phyloP scores from a whole-genome alignment of 1,139 yeast species.

The Debaryomyces sp. region DNA sequence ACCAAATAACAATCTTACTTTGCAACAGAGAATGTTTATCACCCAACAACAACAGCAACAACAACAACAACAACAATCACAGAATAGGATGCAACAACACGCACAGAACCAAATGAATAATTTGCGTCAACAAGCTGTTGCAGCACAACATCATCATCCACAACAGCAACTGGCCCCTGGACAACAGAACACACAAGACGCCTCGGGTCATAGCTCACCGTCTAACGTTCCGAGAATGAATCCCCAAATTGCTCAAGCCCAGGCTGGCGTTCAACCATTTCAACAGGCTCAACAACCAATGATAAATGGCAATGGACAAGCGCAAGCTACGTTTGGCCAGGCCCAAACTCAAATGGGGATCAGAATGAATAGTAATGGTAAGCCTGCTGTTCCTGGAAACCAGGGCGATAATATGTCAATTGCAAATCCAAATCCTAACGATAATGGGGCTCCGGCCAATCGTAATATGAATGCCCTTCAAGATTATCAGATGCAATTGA shows the following conservation, averaged over 20 bases:
- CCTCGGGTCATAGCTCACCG: constrained; percentile 21
- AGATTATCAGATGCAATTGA: constrained; percentile 76
- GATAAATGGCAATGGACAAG: constrained; percentile 12
- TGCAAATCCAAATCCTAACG: not conserved
- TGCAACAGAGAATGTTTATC: constrained; percentile 11
- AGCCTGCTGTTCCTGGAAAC: constrained; percentile 11
- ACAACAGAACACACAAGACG: constrained; percentile 16
- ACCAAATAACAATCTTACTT: constrained; percentile 13
- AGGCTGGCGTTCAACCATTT: constrained; percentile 15
- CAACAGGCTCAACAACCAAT: constrained; percentile 16
- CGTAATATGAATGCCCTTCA: constrained; percentile 54
- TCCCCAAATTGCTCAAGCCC: constrained; percentile 22
- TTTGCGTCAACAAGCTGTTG: constrained; percentile 49
- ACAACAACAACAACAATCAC: too few species aligned
- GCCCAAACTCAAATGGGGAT: constrained; percentile 14
- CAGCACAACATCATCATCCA: constrained; percentile 22
- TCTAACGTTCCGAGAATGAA: constrained; percentile 21
- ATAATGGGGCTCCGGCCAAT: constrained; percentile 11
- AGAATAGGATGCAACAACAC: constrained; percentile 47
- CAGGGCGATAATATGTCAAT: constrained; percentile 1
- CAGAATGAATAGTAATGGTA: constrained; percentile 18
- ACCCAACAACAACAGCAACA: constrained; percentile 20
- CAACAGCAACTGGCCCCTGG: constrained; percentile 12
- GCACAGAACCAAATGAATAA: constrained; percentile 57
- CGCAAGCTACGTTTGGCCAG: constrained; percentile 13